Conservation (phyloP, 306 rosid genomes). For the Mucuna pruriens region DNA sequence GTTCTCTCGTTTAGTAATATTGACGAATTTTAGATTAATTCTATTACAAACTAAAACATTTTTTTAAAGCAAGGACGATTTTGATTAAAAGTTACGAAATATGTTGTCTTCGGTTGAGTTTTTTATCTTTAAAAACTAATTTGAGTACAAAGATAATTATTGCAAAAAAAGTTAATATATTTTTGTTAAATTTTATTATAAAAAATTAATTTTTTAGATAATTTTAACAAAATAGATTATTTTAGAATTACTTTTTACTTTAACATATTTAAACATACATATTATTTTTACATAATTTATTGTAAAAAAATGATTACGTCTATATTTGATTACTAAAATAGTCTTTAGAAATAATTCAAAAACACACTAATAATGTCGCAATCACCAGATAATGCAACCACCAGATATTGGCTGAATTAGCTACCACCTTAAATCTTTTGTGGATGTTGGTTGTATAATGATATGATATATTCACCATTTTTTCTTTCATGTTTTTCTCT, state of each 20-base stretch:
- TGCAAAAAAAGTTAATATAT: not conserved
- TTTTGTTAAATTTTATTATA: not conserved
- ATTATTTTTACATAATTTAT: not conserved
- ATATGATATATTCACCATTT: not conserved
- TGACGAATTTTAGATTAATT: not conserved
- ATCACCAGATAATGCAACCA: not conserved
- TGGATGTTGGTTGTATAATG: not conserved
- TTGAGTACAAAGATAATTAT: not conserved
- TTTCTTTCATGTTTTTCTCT: not conserved
- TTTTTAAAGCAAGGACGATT: too few species aligned
- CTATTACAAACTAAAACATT: not conserved
- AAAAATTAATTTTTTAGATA: not conserved
- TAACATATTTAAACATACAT: not conserved
- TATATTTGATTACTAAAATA: not conserved
- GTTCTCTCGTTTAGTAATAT: not conserved
- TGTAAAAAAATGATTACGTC: not conserved
- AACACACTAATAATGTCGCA: not conserved
- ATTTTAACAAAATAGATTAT: not conserved
- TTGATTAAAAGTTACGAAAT: too few species aligned
- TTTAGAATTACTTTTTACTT: not conserved
- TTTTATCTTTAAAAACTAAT: not conserved
- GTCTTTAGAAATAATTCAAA: not conserved
- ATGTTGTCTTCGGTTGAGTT: too few species aligned
- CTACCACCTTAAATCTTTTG: not conserved
- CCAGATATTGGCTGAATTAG: not conserved